Evolutionary conservation across 2,329 filamentous ascomycete species (phyloP).

Genomic region (Diplocarpon mali): DNA sequence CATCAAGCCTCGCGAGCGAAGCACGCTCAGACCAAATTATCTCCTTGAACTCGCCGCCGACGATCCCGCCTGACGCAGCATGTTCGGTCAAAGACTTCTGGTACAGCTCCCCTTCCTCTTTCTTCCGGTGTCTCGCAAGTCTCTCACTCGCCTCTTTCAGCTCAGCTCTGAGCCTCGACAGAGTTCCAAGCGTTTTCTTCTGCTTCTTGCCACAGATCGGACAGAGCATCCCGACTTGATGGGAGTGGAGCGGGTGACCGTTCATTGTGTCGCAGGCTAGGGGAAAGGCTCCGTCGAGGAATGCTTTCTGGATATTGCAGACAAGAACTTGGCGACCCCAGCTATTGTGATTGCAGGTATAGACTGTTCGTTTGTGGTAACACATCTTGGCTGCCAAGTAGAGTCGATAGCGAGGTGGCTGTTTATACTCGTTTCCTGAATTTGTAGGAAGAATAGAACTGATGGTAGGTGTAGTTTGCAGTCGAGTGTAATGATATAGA

Average conservation of each 20-base stretch:
- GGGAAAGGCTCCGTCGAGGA: not conserved
- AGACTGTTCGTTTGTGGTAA: conserved; percentile 9
- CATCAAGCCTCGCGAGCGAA: too few species aligned
- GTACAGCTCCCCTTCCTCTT: not conserved
- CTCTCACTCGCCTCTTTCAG: conserved; percentile 1
- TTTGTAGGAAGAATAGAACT: too few species aligned
- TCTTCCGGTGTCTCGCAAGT: not conserved
- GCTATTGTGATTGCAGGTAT: conserved; percentile 8
- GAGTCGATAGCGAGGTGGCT: too few species aligned
- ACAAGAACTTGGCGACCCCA: conserved; percentile 7
- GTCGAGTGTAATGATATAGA: too few species aligned
- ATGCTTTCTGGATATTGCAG: conserved; percentile 6
- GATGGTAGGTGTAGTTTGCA: too few species aligned
- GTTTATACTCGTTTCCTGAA: too few species aligned
- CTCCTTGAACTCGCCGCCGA: not conserved
- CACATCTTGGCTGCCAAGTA: conserved; percentile 6
- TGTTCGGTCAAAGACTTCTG: not conserved
- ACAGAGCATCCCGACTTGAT: conserved; percentile 2
- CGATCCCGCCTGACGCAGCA: not conserved
- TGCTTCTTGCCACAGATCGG: conserved; percentile 2
- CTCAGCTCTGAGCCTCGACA: not conserved
- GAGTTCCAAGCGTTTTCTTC: not conserved
- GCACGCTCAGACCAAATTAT: not conserved
- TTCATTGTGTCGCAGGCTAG: conserved; percentile 7
- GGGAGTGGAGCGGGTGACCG: conserved; percentile 8